Conservation (phyloP, 441 rosid species). For the Cnidoscolus chayamansa region DNA sequence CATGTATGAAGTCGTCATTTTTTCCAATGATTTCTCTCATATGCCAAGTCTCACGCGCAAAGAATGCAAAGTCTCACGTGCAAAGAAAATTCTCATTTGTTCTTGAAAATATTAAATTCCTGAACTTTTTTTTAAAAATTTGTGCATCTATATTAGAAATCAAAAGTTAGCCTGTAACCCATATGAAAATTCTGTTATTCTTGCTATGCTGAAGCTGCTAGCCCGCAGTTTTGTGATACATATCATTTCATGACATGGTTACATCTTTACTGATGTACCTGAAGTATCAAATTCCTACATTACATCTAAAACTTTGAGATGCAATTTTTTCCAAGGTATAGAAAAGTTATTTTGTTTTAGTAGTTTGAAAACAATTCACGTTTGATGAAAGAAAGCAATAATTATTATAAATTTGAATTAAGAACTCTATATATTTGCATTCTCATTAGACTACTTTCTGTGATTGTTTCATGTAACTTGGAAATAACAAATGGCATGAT, state of each 20-base stretch:
- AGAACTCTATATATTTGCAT: not conserved
- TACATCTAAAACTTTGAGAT: not conserved
- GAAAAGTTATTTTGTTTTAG: not conserved
- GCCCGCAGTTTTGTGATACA: not conserved
- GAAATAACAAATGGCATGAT: constrained; percentile 13
- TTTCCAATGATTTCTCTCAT: not conserved
- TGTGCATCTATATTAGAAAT: not conserved
- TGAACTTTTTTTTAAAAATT: not conserved
- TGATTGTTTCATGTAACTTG: constrained; percentile 3
- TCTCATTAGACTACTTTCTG: constrained; percentile 3
- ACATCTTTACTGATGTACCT: not conserved
- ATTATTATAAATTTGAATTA: not conserved
- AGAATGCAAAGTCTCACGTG: not conserved
- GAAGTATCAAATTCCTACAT: not conserved
- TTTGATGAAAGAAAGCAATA: not conserved
- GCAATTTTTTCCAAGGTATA: not conserved
- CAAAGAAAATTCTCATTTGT: not conserved
- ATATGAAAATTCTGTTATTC: constrained; percentile 1
- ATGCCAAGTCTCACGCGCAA: not conserved
- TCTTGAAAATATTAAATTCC: not conserved
- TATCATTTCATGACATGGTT: not conserved
- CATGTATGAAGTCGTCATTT: not conserved
- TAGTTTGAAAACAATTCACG: not conserved
- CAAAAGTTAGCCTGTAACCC: not conserved
- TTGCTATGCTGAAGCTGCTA: not conserved